Base-by-base conservation (phyloP, 83 land plant genomes). In the Isoetes engelmannii region DNA sequence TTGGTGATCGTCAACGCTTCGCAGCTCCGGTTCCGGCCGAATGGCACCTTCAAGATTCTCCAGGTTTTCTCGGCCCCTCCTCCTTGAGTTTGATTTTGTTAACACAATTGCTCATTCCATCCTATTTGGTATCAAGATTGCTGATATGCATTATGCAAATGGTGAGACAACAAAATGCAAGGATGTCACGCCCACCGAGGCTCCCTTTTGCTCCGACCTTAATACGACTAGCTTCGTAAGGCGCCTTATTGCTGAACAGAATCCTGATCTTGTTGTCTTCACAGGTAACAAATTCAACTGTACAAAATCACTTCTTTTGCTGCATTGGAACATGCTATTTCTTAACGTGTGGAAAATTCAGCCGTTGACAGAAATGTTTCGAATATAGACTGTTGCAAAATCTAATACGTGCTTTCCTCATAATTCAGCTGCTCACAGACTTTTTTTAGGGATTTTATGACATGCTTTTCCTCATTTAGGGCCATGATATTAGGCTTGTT, bases 61-160 rank as follows among this genome's bases (percentile, higher is more conserved):
- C 75, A 73, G 75, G 75, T 73, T 47, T 41, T 45, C 44, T 37
- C 10, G 21, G 44, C 4, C 49, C 13, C 15, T 13, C 17, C 47
- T 45, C 46, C 10, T 8, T 7, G 46, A 5, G 46, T 15, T 46
- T 19, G 69, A 9, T 43, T 42, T 45, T 46, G 12, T n/a, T n/a
- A 4, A 21, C 48, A 19, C 3, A n/a, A 7, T 41, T 64, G 61
- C 7, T 41, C 49, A 13, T 49, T 62, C 7, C 8, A 13, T 19
- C 49, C 17, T 41, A 47, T 63, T 15, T 47, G n/a, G 54, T 56
- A 17, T 6, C 69, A 28, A 77, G 75, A 54, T 72, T 57, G 76
- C 80, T 4, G 80, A 77, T 60, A 77, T 77, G 80, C 80, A 77
- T 49, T 77, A 60, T 45, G 80, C 69, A 18, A 50, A 77, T 60